These are phyloP conservation scores for Endotrypanum monterogeii DNA, from an alignment of 208 protist genomes.

Conservation along the genomic window DNA sequence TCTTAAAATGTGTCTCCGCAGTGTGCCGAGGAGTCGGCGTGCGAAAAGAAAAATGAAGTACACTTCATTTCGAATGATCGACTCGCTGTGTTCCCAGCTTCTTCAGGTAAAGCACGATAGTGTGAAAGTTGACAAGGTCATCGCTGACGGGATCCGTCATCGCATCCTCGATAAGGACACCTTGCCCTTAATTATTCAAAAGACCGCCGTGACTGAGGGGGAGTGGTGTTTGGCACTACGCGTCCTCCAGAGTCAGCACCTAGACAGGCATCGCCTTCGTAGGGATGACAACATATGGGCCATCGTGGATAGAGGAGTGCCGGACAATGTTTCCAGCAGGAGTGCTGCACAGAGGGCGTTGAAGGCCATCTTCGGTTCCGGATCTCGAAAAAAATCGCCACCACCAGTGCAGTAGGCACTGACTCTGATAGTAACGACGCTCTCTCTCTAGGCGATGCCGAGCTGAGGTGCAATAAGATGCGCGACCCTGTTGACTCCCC, in stretches of 20 bases:
- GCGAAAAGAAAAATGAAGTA: constrained; percentile 27
- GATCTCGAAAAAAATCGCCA: constrained; percentile 4
- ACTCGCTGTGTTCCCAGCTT: constrained; percentile 55
- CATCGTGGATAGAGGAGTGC: constrained; percentile 55
- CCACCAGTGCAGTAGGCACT: constrained; percentile 7
- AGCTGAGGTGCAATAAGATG: background rate
- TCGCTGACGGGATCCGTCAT: constrained; percentile 60
- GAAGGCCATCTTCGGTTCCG: constrained; percentile 32
- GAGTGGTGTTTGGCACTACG: constrained; percentile 67
- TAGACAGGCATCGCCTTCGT: constrained; percentile 49
- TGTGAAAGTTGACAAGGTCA: constrained; percentile 39
- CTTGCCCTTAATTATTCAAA: constrained; percentile 72
- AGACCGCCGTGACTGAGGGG: constrained; percentile 36
- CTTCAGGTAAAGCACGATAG: constrained; percentile 29
- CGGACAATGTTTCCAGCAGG: constrained; percentile 40
- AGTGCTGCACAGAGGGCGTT: constrained; percentile 31
- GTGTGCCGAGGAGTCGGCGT: background rate
- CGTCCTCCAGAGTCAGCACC: constrained; percentile 49
- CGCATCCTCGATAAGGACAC: constrained; percentile 65
- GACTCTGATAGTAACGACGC: background rate
- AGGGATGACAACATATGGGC: constrained; percentile 68
- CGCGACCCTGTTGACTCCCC: background rate
- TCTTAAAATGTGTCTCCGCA: background rate
- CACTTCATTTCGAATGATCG: constrained; percentile 45
- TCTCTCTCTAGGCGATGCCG: background rate